Conservation (phyloP, 2,329 filamentous ascomycete species). For the Pestalotiopsis sp. region DNA sequence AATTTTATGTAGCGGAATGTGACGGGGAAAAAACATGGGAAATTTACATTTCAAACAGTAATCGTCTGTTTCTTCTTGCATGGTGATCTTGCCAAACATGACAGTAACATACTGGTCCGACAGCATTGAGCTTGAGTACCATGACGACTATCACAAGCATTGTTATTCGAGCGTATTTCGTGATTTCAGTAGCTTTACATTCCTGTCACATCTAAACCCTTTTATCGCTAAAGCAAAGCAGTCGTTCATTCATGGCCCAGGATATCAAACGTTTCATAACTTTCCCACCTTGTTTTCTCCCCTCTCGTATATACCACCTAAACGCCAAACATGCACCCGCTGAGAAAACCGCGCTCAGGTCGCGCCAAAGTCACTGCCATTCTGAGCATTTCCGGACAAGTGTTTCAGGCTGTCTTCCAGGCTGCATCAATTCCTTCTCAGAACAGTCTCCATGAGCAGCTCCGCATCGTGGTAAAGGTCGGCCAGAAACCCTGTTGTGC, state of each 20-base stretch:
- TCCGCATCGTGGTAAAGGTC: background rate
- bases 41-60: background rate
- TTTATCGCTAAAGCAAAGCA: background rate
- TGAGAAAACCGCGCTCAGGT: no score
- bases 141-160: no score
- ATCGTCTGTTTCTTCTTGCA: background rate
- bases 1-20: background rate
- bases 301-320: background rate
- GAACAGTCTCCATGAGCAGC: background rate
- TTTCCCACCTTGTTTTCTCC: background rate
- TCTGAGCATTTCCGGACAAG: no score
- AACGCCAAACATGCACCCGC: no score
- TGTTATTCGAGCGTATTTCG: no score
- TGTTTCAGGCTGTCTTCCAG: background rate
- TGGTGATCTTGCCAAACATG: no score
- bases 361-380: no score
- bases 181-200: no score
- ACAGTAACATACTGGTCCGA: no score
- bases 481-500: background rate
- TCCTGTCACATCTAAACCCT: background rate
- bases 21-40: background rate
- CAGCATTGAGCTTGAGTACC: background rate
- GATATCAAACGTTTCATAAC: background rate
- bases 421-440: background rate
- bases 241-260: background rate